phyloP scores from a whole-genome alignment of 2,329 filamentous ascomycete species.

The Teratosphaeria nubilosa region DNA sequence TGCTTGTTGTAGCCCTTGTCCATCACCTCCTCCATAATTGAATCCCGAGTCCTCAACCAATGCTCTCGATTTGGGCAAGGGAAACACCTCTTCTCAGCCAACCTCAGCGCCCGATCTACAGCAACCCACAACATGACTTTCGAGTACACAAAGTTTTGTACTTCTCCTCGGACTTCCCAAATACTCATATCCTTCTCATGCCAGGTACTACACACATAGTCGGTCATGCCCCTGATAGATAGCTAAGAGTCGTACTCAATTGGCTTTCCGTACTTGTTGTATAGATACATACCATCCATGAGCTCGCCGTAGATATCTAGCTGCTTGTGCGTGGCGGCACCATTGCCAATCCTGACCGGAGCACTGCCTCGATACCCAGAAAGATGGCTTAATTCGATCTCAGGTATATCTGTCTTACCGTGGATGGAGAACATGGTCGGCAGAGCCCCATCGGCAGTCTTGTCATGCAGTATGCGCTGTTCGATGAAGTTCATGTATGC shows the following conservation, averaged over 20 bases:
- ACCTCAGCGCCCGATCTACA: slow-evolving; percentile 41
- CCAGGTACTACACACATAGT: slow-evolving; percentile 61
- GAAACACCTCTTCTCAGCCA: slow-evolving; percentile 51
- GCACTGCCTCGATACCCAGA: slow-evolving; percentile 61
- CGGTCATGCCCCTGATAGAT: slow-evolving; percentile 55
- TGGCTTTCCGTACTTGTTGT: slow-evolving; percentile 40
- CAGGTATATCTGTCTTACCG: slow-evolving; percentile 64
- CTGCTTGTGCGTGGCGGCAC: slow-evolving; percentile 64
- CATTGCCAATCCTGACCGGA: slow-evolving; percentile 68
- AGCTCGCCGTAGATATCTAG: slow-evolving; percentile 61
- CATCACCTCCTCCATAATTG: slow-evolving; percentile 67
- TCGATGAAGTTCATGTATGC: slow-evolving; percentile 72
- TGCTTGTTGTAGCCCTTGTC: slow-evolving; percentile 65
- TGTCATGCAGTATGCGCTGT: slow-evolving; percentile 53
- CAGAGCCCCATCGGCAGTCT: slow-evolving; percentile 50
- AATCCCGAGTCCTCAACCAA: slow-evolving; percentile 58
- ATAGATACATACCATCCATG: not conserved
- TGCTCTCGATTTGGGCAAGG: slow-evolving; percentile 48
- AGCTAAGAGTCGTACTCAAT: slow-evolving; percentile 67
- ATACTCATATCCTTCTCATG: slow-evolving; percentile 66
- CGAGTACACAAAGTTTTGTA: slow-evolving; percentile 71
- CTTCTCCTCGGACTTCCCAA: slow-evolving; percentile 68
- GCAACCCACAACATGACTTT: slow-evolving; percentile 79
- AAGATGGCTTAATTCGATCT: slow-evolving; percentile 57
- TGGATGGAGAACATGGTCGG: slow-evolving; percentile 74